Base-by-base conservation (phyloP, 129 eudicot genomes). In the Kitagawia praeruptora region DNA sequence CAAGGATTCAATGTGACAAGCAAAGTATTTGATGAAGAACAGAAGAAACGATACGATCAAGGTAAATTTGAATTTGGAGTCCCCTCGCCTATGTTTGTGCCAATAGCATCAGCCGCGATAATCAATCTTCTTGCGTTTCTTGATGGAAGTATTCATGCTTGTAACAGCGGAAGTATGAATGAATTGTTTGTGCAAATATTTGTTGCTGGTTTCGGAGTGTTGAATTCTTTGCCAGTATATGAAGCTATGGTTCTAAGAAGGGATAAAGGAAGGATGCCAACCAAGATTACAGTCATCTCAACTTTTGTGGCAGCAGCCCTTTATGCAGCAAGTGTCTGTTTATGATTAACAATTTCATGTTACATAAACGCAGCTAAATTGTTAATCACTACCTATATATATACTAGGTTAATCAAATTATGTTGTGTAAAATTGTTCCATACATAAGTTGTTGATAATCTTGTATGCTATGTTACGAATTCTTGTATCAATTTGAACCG, bases 1-100 rank as follows among this genome's bases (percentile, higher is more conserved):
- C 88, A 63, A 58, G 94, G 94, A 34, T 92, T 92, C 85, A 85
- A 85, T 8, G 87, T 95, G 72, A 95, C 98, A 0, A 88, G 94
- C 86, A 95, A 95, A 89, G 88, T 89, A 25, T 86, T 81, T 46
- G 97, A 92, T 19, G 82, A 76, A 23, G 91, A 92, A 51, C 91
- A 87, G 78, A 85, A 85, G 54, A 87, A 89, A 72, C 88, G 94
- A 80, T 92, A 92, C 47, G 86, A 92, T 78, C 89, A 89, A 81
- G 94, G 92, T 15, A 88, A 39, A 21, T 87, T 89, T 73, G 97
- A 89, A 11, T 92, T 92, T 40, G 98, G 98, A 38, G 86, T 90
- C 4, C 77, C 84, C 7, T 91, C 97, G 1, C 89, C 86, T 2
- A 85, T 92, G 93, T 92, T 92, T 44, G 81, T 92, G 75, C 88